Base-by-base conservation (phyloP, 2,329 filamentous ascomycete genomes). In the Aspergillus hortae region DNA sequence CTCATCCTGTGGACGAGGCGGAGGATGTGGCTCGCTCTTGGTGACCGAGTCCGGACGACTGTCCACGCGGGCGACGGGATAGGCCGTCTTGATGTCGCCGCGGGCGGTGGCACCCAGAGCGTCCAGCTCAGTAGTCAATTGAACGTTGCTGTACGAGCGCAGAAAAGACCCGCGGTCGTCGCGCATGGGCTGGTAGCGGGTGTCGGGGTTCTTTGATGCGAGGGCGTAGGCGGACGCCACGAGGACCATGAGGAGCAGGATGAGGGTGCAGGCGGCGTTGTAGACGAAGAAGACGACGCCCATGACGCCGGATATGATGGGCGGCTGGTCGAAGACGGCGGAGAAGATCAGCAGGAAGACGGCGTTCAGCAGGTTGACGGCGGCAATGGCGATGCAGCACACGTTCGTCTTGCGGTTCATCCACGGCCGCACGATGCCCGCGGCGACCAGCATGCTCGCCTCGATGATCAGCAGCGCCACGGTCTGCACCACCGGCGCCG, bases 341-440 rank as follows among this genome's bases (percentile, higher is more conserved):
- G 90, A 89, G 76, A 95, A 96, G 61, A 96, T 83, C 48, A 96
- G 78, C 33, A 96, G 77, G 77, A 95, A 94, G 69, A 96, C 85
- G 50, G 88, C 82, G 73, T 94, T 95, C 64, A 96, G 70, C 70
- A 96, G 95, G 78, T 96, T 96, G 73, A 96, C 80, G 42, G 84
- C 87, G 56, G 85, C 88, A 63, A 96, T 96, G 55, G 90, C 83
- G 64, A 96, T 95, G 75, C 96, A 96, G 81, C 95, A 95, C 40
- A 86, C 85, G 72, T 96, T 96, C 56, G 90, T 96, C 77, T 91
- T 92, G 83, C 95, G 96, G 80, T 96, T 92, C 92, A 96, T 96
- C 87, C 90, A 96, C 12, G 92, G 92, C 51, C 89, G 86, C 58
- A 96, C 76, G 46, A 95, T 85, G 52, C 85, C 87, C 50, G 90